A percentile compares a stretch with the other conserved stretches of the same genome.
Evolutionary conservation across 768 basidiomycete genomes (phyloP).

Genomic region (Panaeolus papilionaceus): DNA sequence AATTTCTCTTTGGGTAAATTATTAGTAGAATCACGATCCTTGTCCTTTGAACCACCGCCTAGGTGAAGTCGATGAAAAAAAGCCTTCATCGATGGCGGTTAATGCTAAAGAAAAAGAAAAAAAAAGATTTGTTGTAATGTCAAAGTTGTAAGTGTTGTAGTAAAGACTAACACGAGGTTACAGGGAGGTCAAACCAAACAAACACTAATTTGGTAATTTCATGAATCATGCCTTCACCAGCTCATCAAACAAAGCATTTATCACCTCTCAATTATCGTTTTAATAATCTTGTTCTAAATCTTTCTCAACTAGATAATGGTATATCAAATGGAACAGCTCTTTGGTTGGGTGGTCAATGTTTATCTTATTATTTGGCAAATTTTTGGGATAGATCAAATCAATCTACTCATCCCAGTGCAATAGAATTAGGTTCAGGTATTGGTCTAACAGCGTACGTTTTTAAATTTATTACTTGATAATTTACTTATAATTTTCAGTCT

Average conservation of each 20-base stretch:
- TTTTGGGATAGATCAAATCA: slow-evolving; percentile 29
- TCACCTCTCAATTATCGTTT: slow-evolving; percentile 53
- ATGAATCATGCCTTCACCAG: slow-evolving; percentile 44
- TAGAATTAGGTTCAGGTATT: slow-evolving; percentile 86
- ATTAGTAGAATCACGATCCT: slow-evolving; percentile 54
- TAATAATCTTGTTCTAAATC: slow-evolving; percentile 42
- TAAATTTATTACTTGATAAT: slow-evolving; percentile 23
- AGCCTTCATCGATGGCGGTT: slow-evolving; percentile 69
- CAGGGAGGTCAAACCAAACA: slow-evolving; percentile 35
- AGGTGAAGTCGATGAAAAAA: slow-evolving; percentile 80
- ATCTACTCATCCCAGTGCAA: slow-evolving; percentile 45
- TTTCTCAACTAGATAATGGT: slow-evolving; percentile 67
- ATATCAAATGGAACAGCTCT: slow-evolving; percentile 80
- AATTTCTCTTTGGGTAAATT: slow-evolving; percentile 67
- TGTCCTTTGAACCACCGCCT: slow-evolving; percentile 68
- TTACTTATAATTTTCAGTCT: slow-evolving; percentile 48
- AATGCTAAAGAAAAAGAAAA: slow-evolving; percentile 17
- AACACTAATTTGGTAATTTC: slow-evolving; percentile 31
- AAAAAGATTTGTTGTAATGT: too few relatives aligned
- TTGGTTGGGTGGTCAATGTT: slow-evolving; percentile 84
- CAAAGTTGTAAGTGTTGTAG: neutral
- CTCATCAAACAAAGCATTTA: slow-evolving; percentile 71
- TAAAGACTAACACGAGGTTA: slow-evolving; percentile 33
- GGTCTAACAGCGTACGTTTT: slow-evolving; percentile 74
- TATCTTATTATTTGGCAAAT: slow-evolving; percentile 64